Base-by-base conservation (phyloP, 441 rosid species). In the Viola pubescens region DNA sequence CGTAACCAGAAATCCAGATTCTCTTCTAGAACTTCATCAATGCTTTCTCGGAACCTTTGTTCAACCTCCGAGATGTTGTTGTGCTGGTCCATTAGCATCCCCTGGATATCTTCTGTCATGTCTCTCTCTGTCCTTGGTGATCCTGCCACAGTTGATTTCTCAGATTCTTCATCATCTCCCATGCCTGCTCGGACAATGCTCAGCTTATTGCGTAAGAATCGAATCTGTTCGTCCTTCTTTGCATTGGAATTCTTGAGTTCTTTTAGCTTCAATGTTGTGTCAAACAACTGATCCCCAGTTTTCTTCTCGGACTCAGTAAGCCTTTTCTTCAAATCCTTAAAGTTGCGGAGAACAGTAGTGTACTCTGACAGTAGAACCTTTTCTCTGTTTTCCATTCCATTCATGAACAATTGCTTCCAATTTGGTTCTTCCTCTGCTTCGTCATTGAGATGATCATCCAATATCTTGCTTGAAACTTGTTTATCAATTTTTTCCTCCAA, bases 1-100 rank as follows among this genome's bases (percentile, higher is more conserved):
- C 91, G 79, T 59, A 91, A 78, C 92, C 96, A 79, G 66, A 91
- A 75, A 50, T 89, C 82, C 72, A 94, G 49, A 72, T 94, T 91
- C 71, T 91, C 94, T 73, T 87, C 91, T 49, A 87, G 71, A 52
- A 88, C 58, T 63, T 82, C 90, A 62, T 94, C 98, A 11, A 91
- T 79, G 52, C 66, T 68, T 68, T 52, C 74, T 62, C 88, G 66
- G 46, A 94, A 70, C 63, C 75, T 81, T 52, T 85, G 66, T 74
- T 88, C 97, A 0, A 75, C 67, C 41, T 58, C 75, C 5, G 97
- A 82, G 3, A 52, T 19, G 0, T 52, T 60, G 34, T 75, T 70
- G 44, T 65, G 60, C 40, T 64, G 80, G 34, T 79, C 82, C n/a
- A 73, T 34, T 14, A 67, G 41, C 5, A 76, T 56, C 54, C 54